A percentile compares a stretch with the other conserved stretches of the same genome.
These are phyloP conservation scores for Taphrina confusa DNA, from an alignment of 1,139 yeast species.

Conservation along the genomic window DNA sequence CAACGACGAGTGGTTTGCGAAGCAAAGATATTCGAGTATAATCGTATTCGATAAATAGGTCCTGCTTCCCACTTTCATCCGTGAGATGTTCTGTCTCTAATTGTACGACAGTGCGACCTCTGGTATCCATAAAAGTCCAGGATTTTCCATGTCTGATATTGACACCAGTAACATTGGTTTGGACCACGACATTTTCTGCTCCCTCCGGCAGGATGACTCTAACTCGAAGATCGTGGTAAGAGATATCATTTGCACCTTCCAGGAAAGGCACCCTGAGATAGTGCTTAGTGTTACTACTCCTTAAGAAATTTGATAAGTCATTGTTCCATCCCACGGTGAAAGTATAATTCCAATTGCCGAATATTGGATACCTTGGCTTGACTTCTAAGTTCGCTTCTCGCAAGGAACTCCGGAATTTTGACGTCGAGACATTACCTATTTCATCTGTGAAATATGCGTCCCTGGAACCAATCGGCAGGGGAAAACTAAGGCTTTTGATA, in stretches of 20 bases:
- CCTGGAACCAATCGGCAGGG: constrained; percentile 56
- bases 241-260: constrained; percentile 67
- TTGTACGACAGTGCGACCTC: constrained; percentile 79
- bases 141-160: constrained; percentile 51
- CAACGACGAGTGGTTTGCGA: constrained; percentile 24
- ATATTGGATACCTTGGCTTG: constrained; percentile 86
- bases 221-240: constrained; percentile 64
- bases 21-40: background rate
- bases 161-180: constrained; percentile 56
- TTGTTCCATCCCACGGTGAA: constrained; percentile 92
- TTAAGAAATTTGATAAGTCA: constrained; percentile 58
- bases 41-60: constrained; percentile 46
- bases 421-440: constrained; percentile 93
- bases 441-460: constrained; percentile 80
- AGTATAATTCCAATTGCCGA: constrained; percentile 96
- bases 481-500: constrained; percentile 52
- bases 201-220: constrained; percentile 85
- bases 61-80: constrained; percentile 65
- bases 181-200: constrained; percentile 56
- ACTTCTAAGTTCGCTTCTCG: constrained; percentile 56
- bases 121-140: constrained; percentile 65
- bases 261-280: constrained; percentile 69
- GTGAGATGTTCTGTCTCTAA: constrained; percentile 63
- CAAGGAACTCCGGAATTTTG: constrained; percentile 48
- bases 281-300: constrained; percentile 54